phyloP scores from a whole-genome alignment of 2,329 filamentous ascomycete genomes.

The Xylariales sp. region DNA sequence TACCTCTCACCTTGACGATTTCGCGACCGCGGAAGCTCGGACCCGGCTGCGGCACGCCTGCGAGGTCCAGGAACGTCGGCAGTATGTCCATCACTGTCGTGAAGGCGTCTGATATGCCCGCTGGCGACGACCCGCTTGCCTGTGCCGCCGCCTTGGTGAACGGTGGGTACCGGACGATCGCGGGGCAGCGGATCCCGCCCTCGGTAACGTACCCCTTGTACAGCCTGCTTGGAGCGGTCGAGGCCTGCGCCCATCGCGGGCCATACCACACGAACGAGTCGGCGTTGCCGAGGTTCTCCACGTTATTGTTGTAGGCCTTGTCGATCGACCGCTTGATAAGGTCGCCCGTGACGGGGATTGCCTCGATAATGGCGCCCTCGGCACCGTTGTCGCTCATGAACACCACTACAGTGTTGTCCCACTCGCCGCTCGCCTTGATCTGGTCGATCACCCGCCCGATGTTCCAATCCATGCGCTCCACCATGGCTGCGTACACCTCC shows the following conservation, averaged over 20 bases:
- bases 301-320: constrained; percentile 51
- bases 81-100: constrained; percentile 48
- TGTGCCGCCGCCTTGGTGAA: constrained; percentile 36
- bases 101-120: constrained; percentile 55
- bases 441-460: constrained; percentile 49
- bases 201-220: constrained; percentile 35
- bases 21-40: constrained; percentile 37
- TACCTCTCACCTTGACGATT: constrained; percentile 27
- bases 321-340: constrained; percentile 20
- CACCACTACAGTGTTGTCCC: constrained; percentile 49
- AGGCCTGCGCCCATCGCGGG: constrained; percentile 43
- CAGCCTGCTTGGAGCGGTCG: constrained; percentile 22
- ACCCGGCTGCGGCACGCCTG: constrained; percentile 45
- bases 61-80: constrained; percentile 43
- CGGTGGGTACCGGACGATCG: constrained; percentile 22
- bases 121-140: constrained; percentile 59
- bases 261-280: constrained; percentile 57
- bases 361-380: constrained; percentile 18
- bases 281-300: constrained; percentile 51
- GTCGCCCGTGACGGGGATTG: constrained; percentile 13
- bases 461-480: constrained; percentile 49
- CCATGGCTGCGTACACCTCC: constrained; percentile 53
- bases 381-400: constrained; percentile 50
- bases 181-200: constrained; percentile 47
- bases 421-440: constrained; percentile 41